phyloP scores from a whole-genome alignment of 2,329 filamentous ascomycete species.

The Cordyceps tenuipes region DNA sequence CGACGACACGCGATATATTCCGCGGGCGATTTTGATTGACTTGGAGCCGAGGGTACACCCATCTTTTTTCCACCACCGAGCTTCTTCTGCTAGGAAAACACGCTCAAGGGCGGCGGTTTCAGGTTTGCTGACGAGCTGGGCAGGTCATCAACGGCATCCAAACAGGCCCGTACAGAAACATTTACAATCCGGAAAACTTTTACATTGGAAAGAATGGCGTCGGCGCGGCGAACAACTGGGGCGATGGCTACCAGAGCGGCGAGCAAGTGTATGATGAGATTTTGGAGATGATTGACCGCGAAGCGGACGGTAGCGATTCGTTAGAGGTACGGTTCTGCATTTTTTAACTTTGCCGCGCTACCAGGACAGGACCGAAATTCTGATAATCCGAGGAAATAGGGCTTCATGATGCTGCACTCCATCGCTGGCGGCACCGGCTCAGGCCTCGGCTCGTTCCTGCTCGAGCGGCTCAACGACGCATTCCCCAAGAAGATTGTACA shows the following conservation, averaged over 20 bases:
- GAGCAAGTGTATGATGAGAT: conserved; percentile 92
- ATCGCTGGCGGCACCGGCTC: conserved; percentile 96
- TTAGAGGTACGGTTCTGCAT: conserved; percentile 56
- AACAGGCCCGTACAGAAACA: conserved; percentile 90
- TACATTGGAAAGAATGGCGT: conserved; percentile 91
- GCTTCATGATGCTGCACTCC: conserved; percentile 97
- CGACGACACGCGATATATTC: conserved; percentile 97
- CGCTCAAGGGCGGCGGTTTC: not conserved
- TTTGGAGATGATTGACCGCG: conserved; percentile 98
- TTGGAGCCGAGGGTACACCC: conserved; percentile 71
- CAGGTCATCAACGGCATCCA: conserved; percentile 86
- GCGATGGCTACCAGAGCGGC: conserved; percentile 87
- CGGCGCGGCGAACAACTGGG: conserved; percentile 97
- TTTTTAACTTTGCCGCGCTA: not conserved
- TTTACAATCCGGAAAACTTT: conserved; percentile 99
- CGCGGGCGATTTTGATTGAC: conserved; percentile 89
- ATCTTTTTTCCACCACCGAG: not conserved
- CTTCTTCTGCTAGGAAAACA: not conserved
- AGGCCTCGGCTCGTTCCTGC: conserved; percentile 87
- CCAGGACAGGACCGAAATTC: too few relatives aligned
- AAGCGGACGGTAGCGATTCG: conserved; percentile 95
- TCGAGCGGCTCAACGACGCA: conserved; percentile 91
- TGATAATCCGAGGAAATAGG: conserved; percentile 34
- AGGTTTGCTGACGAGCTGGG: not conserved
- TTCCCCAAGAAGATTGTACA: conserved; percentile 99